Percentiles rank a stretch among this genome's conserved stretches.
These are phyloP conservation scores for Hyaloperonospora brassicae DNA, from an alignment of 352 stramenopile species.

Conservation along the genomic window DNA sequence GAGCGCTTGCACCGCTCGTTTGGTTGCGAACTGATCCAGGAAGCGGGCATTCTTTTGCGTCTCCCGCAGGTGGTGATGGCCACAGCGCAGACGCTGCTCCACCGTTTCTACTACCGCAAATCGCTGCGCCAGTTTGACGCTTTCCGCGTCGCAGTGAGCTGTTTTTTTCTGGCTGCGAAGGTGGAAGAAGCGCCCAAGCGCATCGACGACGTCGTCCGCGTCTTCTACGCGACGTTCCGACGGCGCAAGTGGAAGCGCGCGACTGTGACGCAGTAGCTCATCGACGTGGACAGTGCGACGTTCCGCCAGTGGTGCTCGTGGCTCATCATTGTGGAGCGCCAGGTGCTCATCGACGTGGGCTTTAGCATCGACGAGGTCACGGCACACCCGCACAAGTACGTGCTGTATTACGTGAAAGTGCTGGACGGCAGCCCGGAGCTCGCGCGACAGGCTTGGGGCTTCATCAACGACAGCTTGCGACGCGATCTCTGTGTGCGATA, in stretches of 20 bases:
- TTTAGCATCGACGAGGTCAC: constrained; percentile 90
- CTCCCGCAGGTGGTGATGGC: constrained; percentile 86
- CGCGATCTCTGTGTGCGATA: constrained; percentile 80
- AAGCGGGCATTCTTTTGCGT: constrained; percentile 77
- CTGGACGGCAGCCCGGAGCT: constrained; percentile 61
- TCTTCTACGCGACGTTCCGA: constrained; percentile 85
- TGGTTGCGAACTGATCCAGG: constrained; percentile 87
- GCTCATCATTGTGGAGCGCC: constrained; percentile 82
- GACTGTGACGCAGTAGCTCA: constrained; percentile 45
- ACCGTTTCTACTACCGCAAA: constrained; percentile 87
- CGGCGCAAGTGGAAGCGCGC: constrained; percentile 53
- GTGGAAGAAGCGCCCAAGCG: constrained; percentile 81
- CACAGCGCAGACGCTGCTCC: constrained; percentile 86
- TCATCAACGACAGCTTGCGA: constrained; percentile 87
- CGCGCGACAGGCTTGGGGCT: constrained; percentile 82
- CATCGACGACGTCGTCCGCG: constrained; percentile 75
- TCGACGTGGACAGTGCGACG: constrained; percentile 52
- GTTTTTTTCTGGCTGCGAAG: constrained; percentile 85
- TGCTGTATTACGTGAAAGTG: constrained; percentile 90
- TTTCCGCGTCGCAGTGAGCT: constrained; percentile 84
- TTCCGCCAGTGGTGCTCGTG: constrained; percentile 74
- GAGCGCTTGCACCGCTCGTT: constrained; percentile 74
- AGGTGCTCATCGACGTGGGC: constrained; percentile 89
- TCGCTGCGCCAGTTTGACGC: constrained; percentile 83
- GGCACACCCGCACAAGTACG: constrained; percentile 91